A percentile compares a stretch with the other conserved stretches of the same genome.
phyloP scores from a whole-genome alignment of 345 rosid species.

The Luvunga scandens region DNA sequence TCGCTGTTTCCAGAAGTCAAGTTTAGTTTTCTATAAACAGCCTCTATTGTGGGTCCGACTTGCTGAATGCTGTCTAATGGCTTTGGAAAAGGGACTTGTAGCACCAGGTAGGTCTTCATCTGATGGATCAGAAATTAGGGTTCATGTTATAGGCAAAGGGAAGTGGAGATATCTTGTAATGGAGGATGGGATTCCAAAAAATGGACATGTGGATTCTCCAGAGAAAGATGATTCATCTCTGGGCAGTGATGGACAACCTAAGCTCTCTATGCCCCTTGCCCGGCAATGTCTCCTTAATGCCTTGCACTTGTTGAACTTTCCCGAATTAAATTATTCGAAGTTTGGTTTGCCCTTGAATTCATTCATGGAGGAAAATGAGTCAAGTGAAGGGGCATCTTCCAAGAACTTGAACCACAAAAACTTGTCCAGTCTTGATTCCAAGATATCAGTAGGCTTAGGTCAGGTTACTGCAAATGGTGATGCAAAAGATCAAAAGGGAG shows the following conservation, averaged over 20 bases:
- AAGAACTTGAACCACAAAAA: slow-evolving; percentile 39
- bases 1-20: slow-evolving; percentile 80
- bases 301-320: slow-evolving; percentile 56
- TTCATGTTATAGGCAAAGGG: slow-evolving; percentile 81
- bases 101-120: slow-evolving; percentile 32
- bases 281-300: slow-evolving; percentile 81
- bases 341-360: slow-evolving; percentile 35
- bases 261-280: slow-evolving; percentile 76
- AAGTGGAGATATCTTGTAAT: slow-evolving; percentile 82
- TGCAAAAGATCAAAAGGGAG: slow-evolving; percentile 71
- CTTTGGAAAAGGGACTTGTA: slow-evolving; percentile 69
- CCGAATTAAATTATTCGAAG: slow-evolving; percentile 38
- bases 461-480: slow-evolving; percentile 68
- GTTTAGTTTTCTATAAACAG: slow-evolving; percentile 52
- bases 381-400: slow-evolving; percentile 34
- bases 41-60: slow-evolving; percentile 93
- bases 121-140: slow-evolving; percentile 54
- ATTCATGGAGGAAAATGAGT: slow-evolving; percentile 47
- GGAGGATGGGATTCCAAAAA: slow-evolving; percentile 45
- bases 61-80: slow-evolving; percentile 94
- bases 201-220: slow-evolving; percentile 37
- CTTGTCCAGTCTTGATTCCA: slow-evolving; percentile 38
- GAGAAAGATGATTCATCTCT: slow-evolving; percentile 32
- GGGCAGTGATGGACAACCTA: slow-evolving; percentile 49
- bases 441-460: slow-evolving; percentile 38